phyloP scores from a whole-genome alignment of 148 eudicot genomes.

The Vaccinium macrocarpon region DNA sequence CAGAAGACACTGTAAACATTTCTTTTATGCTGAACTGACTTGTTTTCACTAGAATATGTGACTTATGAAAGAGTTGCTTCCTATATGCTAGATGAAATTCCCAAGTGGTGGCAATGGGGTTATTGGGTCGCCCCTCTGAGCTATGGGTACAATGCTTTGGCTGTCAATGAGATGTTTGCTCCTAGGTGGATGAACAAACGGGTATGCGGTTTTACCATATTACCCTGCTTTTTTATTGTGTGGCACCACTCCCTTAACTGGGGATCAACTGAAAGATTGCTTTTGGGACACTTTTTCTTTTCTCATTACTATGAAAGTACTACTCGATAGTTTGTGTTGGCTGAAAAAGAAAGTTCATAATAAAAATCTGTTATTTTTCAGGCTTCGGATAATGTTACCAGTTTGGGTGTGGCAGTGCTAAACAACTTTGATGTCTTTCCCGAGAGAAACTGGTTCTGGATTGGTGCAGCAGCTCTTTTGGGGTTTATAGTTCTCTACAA shows the following conservation, averaged over 20 bases:
- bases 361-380: conserved; percentile 20
- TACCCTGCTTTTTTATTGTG: background rate
- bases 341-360: background rate
- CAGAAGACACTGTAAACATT: background rate
- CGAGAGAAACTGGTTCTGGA: conserved; percentile 76
- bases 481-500: conserved; percentile 69
- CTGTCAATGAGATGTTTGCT: conserved; percentile 89
- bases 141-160: conserved; percentile 74
- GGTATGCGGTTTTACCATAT: conserved; percentile 32
- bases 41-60: background rate
- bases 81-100: conserved; percentile 52
- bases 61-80: background rate
- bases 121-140: conserved; percentile 87
- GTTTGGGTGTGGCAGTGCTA: conserved; percentile 58
- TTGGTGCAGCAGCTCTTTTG: conserved; percentile 69
- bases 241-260: background rate
- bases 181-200: conserved; percentile 86
- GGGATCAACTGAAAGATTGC: background rate
- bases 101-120: conserved; percentile 85
- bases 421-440: conserved; percentile 55
- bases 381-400: conserved; percentile 63
- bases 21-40: background rate
- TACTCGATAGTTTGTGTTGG: background rate
- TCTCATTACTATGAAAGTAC: background rate
- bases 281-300: background rate